Base-by-base conservation (phyloP, 352 stramenopile genomes). In the Globisporangium camurandrum region DNA sequence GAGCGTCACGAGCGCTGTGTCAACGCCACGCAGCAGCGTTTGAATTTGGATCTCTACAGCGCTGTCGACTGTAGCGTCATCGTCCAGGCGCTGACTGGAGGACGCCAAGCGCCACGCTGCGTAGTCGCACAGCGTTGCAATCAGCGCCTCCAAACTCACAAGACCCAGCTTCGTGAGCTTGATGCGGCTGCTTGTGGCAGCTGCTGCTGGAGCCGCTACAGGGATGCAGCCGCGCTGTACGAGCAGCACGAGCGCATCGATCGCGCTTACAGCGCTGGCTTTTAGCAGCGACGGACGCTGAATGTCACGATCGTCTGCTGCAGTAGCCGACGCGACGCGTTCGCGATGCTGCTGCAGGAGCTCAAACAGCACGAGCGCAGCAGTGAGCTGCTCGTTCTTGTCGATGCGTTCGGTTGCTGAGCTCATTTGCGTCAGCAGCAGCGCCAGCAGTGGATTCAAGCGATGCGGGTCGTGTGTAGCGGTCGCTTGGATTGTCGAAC, bases 341-440 rank as follows among this genome's bases (percentile, higher is more conserved):
- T 46, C 27, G 22, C 46, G 65, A 40, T 59, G 54, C n/a, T 53
- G 56, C 46, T 83, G 73, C 6, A 83, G 38, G 8, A 90, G 45
- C 51, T 88, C 78, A 46, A 86, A 85, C 17, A 84, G 36, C 19
- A 72, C 65, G 17, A 88, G 67, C 50, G 67, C 75, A 20, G 62
- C 64, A n/a, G 68, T 48, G 37, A 90, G 23, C 54, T 86, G 75
- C 16, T 64, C 65, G 20, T 64, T 55, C 46, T 88, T 90, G 36
- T 67, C 63, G 0, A 1, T 30, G 23, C 11, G 41, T 11, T 31
- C 31, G 9, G 42, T 12, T 10, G 57, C 42, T 2, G 62, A n/a
- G n/a, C n/a, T 30, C 20, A 82, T 43, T 58, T 63, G 67, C 34
- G 62, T 47, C 10, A 86, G 20, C 10, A 83, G 38, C 6, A 83